Evolutionary conservation across 805 yeast species (phyloP), one percentile per base, ranked within the genome.

Genomic region (Pichia phayaonensis): DNA sequence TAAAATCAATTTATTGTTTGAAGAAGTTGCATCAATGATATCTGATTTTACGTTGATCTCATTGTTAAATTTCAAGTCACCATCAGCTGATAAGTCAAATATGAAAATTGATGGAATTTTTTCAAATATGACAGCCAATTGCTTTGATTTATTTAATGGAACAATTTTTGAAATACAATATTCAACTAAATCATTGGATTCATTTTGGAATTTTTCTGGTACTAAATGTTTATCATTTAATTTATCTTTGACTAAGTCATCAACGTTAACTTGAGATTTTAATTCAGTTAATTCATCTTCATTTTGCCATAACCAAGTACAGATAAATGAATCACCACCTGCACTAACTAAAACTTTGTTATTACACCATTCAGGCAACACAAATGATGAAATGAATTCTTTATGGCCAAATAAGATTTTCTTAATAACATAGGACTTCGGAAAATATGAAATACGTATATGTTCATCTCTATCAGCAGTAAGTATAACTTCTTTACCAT

Each of bases 391-490:
- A 11, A 94, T 83, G 57, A 89, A 95, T 65, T 89, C 86, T 42
- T 73, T 72, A 64, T 92, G 97, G 4, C 96, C 97, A 65, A 88
- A 88, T 48, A 90, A 72, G 81, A 88, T 90, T 59, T 81, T 78
- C 54, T 89, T 85, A 47, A 95, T 83, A 24, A 90, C 79, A 59
- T 73, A 88, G 4, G 90, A 72, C 55, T 83, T 76, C 2, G 97
- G 98, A 60, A 77, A 89, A 56, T 80, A 76, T 2, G 96, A 79
- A 18, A 94, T 74, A 64, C 95, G 78, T 55, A 94, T 85, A 66
- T 95, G 99, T 67, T 94, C 99, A 67, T 94, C 99, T 68, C 99
- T 78, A 70, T 94, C 99, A 39, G 90, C 81, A 1, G 95, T 82
- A 49, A 92, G 73, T 16, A 90, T 64, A 53, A 68, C 84, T 54